Conservation (phyloP, 768 basidiomycete species). For the Lepiota venenata region DNA sequence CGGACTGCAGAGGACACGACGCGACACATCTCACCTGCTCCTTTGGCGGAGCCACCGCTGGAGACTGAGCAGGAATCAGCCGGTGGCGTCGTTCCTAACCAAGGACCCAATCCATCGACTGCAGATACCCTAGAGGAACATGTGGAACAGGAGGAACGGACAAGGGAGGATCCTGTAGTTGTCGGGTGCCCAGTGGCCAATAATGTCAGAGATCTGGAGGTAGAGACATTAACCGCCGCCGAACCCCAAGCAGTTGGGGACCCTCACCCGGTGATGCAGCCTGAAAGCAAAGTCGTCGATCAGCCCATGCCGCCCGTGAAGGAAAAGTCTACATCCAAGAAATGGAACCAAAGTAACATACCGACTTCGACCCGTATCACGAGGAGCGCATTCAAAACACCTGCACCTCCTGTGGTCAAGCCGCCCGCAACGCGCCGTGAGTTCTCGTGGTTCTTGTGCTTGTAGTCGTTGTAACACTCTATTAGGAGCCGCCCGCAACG, state of each 20-base stretch:
- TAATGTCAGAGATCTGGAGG: no score
- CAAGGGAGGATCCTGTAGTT: neutral
- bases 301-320: neutral
- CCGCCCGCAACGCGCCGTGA: constrained; percentile 3
- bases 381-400: constrained; percentile 4
- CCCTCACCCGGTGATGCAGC: neutral
- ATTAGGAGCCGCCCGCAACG: neutral
- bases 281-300: neutral
- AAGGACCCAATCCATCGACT: neutral
- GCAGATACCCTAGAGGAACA: neutral
- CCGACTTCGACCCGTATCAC: constrained; percentile 10
- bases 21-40: neutral
- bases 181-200: neutral
- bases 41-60: neutral
- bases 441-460: neutral
- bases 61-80: neutral
- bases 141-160: neutral
- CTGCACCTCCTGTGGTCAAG: neutral
- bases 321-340: neutral
- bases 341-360: constrained; percentile 5
- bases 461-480: neutral
- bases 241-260: no score
- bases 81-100: no score
- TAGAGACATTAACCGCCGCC: no score
- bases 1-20: neutral